Percentiles rank a stretch among this genome's conserved stretches.
phyloP scores from a whole-genome alignment of 2,329 filamentous ascomycete species.

The Coleophoma crateriformis region DNA sequence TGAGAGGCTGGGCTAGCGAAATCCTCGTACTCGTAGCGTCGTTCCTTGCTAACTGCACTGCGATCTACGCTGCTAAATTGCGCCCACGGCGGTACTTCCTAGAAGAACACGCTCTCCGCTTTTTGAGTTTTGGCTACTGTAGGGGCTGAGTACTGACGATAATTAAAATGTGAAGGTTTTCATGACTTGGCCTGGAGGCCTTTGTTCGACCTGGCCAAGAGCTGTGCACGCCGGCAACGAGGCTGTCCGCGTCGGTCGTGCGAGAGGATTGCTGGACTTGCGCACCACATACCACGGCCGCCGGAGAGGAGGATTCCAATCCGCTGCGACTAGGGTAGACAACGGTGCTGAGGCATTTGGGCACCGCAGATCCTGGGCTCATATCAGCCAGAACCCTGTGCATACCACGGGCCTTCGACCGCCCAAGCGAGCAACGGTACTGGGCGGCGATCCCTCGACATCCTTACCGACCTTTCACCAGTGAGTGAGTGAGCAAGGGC shows the following conservation, averaged over 20 bases:
- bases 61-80: conserved; percentile 14
- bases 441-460: conserved; percentile 19
- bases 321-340: conserved; percentile 1
- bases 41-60: neutral
- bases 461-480: no score
- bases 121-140: no score
- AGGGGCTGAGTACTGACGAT: no score
- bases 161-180: no score
- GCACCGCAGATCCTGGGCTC: conserved; percentile 17
- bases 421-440: conserved; percentile 21
- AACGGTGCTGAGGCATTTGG: neutral
- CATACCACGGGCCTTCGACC: conserved; percentile 21
- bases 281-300: no score
- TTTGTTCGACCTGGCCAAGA: no score
- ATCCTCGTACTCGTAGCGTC: neutral
- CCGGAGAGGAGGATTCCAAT: no score
- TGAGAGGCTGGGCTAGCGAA: neutral
- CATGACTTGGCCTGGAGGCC: no score
- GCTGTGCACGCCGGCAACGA: no score
- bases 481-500: conserved; percentile 8
- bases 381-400: conserved; percentile 22
- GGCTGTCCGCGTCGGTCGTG: no score
- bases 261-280: no score
- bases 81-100: conserved; percentile 6
- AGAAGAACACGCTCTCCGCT: neutral